Percentiles rank a stretch among this genome's conserved stretches.
Evolutionary conservation across 371 early-diverging fungal genomes (phyloP).

Genomic region (Syncephalis fuscata): DNA sequence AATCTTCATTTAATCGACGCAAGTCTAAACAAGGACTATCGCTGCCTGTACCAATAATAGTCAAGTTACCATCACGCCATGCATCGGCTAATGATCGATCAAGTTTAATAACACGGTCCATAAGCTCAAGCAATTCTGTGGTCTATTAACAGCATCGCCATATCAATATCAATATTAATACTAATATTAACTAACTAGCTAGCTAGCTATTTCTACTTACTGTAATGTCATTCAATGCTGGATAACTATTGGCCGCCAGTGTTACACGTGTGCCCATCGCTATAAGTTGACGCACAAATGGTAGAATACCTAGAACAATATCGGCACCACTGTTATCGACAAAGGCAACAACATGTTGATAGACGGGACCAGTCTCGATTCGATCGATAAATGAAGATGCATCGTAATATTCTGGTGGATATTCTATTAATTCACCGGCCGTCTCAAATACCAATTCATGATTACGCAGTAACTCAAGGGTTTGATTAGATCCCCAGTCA

Average conservation of each 20-base stretch:
- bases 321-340: conserved; percentile 61
- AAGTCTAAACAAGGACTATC: conserved; percentile 48
- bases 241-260: conserved; percentile 45
- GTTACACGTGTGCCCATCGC: conserved; percentile 26
- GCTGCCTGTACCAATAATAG: conserved; percentile 40
- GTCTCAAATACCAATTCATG: conserved; percentile 30
- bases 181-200: too few species aligned
- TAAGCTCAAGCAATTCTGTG: conserved; percentile 23
- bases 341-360: conserved; percentile 37
- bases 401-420: conserved; percentile 19
- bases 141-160: conserved; percentile 3
- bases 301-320: conserved; percentile 41
- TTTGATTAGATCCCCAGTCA: conserved; percentile 45
- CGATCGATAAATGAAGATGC: conserved; percentile 12
- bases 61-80: conserved; percentile 11
- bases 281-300: conserved; percentile 36
- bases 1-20: conserved; percentile 27
- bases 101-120: conserved; percentile 13
- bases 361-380: conserved; percentile 9
- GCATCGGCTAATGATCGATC: conserved; percentile 19
- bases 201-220: conserved; percentile 12
- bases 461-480: conserved; percentile 23
- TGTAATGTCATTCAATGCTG: conserved; percentile 58
- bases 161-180: conserved; percentile 1
- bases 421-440: conserved; percentile 23